Base-by-base conservation (phyloP, 2,329 filamentous ascomycete species). In the Fusarium sp. region DNA sequence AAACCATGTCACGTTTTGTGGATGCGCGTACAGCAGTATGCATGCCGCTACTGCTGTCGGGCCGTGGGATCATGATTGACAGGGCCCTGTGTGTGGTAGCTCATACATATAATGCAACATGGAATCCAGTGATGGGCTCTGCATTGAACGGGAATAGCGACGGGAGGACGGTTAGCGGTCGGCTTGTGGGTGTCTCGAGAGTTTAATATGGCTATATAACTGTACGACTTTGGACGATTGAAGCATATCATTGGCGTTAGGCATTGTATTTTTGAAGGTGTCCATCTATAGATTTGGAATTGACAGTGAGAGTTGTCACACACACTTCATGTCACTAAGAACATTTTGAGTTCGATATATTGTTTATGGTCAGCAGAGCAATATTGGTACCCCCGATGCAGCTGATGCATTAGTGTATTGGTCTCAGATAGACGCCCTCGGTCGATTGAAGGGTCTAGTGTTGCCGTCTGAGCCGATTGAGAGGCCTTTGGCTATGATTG, bases 401-500 rank as follows among this genome's bases (percentile, higher is more conserved):
- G 27, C 25, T 20, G 24, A 46, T 53, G 49, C 45, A 65, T 55
- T 61, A 57, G 56, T 27, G 48, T 18, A 53, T 42, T 51, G 32
- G 30, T 25, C 30, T 40, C 13, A 27, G 24, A 20, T 48, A 47
- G 32, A 53, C 37, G 42, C 27, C 49, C 20, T 49, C 30, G 30
- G 20, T 48, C 25, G 20, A 45, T 51, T 59, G 45, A 57, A 57
- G 24, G 34, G 24, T 44, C 37, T 41, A 24, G 29, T 30, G 59
- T 54, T 75, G 72, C 74, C 74, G 73, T 60, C 41, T 56, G 64
- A 75, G 69, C 74, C 74, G 74, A 56, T 44, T 29, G 24, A 14
- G 40, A 55, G 49, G 41, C 55, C 24, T 57, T 66, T 32, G 55
- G 22, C 63, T 59, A 45, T 45, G 44, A 56, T 55, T 68, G 63